These are phyloP conservation scores for Anisodus acutangulus DNA, from an alignment of 257 asterid genomes.

Conservation along the genomic window DNA sequence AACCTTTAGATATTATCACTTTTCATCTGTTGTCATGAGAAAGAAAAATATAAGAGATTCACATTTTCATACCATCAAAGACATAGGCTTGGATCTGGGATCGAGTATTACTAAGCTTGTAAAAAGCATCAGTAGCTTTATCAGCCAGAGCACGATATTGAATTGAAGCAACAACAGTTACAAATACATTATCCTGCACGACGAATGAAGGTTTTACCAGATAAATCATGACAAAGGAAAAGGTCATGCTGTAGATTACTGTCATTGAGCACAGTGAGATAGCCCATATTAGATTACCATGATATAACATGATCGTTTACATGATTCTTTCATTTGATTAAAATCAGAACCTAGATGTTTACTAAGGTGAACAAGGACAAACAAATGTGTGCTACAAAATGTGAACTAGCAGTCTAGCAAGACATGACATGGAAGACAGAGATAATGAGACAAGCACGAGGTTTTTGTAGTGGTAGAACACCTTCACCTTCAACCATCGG, in stretches of 20 bases:
- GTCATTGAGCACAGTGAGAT: background rate
- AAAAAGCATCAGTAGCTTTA: slow-evolving; percentile 81
- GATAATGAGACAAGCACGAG: background rate
- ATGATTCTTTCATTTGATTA: slow-evolving; percentile 4
- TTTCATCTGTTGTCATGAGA: background rate
- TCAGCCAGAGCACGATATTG: slow-evolving; percentile 77
- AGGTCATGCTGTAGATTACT: background rate
- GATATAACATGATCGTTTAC: slow-evolving; percentile 6
- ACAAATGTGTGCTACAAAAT: background rate
- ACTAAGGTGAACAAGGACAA: background rate
- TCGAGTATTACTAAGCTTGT: slow-evolving; percentile 77
- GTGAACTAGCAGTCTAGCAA: background rate
- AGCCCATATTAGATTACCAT: background rate
- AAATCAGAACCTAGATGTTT: background rate
- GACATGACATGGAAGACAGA: background rate
- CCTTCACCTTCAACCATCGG: background rate
- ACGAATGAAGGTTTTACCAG: background rate
- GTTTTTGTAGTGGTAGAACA: background rate
- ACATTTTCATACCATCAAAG: slow-evolving; percentile 63
- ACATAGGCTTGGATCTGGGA: slow-evolving; percentile 85
- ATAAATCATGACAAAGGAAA: background rate
- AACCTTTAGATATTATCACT: background rate
- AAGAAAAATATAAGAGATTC: slow-evolving; percentile 1
- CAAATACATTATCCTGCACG: slow-evolving; percentile 80
- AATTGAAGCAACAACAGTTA: slow-evolving; percentile 81